Conservation (phyloP, 2,329 filamentous ascomycete genomes). For the Scorias spongiosa region DNA sequence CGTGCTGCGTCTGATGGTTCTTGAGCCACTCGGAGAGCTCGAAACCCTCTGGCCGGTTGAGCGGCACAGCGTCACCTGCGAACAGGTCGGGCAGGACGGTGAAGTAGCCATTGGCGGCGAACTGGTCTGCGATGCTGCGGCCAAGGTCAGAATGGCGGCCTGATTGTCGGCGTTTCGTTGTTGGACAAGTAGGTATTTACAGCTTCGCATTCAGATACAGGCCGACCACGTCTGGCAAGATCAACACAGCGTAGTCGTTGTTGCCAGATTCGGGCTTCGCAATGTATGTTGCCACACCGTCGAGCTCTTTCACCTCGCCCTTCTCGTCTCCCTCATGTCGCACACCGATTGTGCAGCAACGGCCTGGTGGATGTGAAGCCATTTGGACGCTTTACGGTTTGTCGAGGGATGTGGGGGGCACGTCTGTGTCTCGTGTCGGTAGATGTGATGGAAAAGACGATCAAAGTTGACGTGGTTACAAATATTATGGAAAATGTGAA, state of each 20-base stretch:
- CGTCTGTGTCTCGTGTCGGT: too few relatives aligned
- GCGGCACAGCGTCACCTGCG: conserved; percentile 47
- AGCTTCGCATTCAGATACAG: conserved; percentile 35
- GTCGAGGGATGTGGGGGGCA: too few relatives aligned
- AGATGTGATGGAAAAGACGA: too few relatives aligned
- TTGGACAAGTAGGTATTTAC: conserved; percentile 11
- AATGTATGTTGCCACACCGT: conserved; percentile 37
- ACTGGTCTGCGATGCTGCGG: conserved; percentile 51
- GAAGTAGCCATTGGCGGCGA: conserved; percentile 57
- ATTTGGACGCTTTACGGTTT: conserved; percentile 7
- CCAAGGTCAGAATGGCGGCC: not conserved
- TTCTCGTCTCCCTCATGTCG: conserved; percentile 21
- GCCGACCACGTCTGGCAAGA: conserved; percentile 45
- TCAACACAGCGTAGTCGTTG: conserved; percentile 40
- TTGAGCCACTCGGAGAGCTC: conserved; percentile 36
- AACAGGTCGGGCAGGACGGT: conserved; percentile 57
- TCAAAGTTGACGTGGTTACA: too few relatives aligned
- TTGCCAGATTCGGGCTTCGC: conserved; percentile 36
- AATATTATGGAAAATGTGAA: too few relatives aligned
- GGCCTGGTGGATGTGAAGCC: conserved; percentile 21
- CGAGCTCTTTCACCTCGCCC: conserved; percentile 20
- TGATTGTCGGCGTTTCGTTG: not conserved
- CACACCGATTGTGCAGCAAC: conserved; percentile 25
- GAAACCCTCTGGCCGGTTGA: conserved; percentile 34
- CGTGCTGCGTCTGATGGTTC: conserved; percentile 25